phyloP scores from a whole-genome alignment of 768 basidiomycete species.

The Paxillus ammoniavirescens region DNA sequence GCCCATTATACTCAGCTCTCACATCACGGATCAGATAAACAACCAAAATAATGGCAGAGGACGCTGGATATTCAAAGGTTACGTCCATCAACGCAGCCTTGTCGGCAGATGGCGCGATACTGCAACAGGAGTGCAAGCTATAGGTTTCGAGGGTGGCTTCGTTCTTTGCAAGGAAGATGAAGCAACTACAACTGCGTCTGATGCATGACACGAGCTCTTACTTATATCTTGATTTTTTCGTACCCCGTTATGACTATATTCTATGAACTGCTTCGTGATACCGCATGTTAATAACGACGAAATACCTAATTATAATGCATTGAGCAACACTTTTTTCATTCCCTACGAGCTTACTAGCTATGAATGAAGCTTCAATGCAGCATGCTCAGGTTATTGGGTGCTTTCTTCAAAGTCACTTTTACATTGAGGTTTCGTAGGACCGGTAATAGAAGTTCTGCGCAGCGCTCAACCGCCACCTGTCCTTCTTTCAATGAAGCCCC shows the following conservation, averaged over 20 bases:
- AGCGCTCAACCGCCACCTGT: conserved; percentile 37
- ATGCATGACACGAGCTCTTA: conserved; percentile 11
- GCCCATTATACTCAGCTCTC: conserved; percentile 5
- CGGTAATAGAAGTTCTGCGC: neutral
- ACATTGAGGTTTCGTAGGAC: neutral
- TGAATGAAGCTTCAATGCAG: neutral
- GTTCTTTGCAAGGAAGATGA: conserved; percentile 37
- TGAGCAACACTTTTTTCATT: neutral
- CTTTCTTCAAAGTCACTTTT: neutral
- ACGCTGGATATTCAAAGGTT: conserved; percentile 52
- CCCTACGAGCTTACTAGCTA: neutral
- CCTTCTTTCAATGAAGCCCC: conserved; percentile 76
- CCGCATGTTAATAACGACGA: conserved; percentile 12
- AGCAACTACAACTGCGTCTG: conserved; percentile 13
- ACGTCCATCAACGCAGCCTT: conserved; percentile 47
- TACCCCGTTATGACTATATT: conserved; percentile 2
- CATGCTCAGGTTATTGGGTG: neutral
- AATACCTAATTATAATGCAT: conserved; percentile 12
- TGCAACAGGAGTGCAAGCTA: conserved; percentile 33
- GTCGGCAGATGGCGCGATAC: conserved; percentile 58
- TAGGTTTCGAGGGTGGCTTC: conserved; percentile 54
- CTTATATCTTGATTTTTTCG: conserved; percentile 14
- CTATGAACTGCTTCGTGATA: conserved; percentile 5
- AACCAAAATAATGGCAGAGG: conserved; percentile 32
- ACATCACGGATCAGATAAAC: conserved; percentile 32